Base-by-base conservation (phyloP, 306 rosid genomes). In the Boehmeria nivea region DNA sequence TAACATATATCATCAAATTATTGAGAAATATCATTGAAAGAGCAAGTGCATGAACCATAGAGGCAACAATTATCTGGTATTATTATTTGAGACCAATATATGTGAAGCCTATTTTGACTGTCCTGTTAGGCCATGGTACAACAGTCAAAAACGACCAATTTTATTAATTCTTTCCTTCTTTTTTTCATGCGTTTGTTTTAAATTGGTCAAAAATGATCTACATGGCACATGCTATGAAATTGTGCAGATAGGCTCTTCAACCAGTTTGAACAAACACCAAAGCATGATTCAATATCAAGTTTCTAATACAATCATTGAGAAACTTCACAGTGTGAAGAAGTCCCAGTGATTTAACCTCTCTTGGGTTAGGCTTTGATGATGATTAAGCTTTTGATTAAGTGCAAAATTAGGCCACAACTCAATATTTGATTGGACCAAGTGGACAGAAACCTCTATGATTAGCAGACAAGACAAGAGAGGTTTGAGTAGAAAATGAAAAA, bases 401-500 rank as follows among this genome's bases (percentile, higher is more conserved):
- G 9, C 1, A 31, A 4, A 3, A 0, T 40, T 8, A 40, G 45
- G 38, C 5, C 5, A 33, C 11, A 33, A 33, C 38, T 33, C 38
- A 33, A 33, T 11, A 24, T n/a, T n/a, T n/a, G n/a, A n/a, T n/a
- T n/a, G n/a, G n/a, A n/a, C n/a, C n/a, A n/a, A n/a, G n/a, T n/a
- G n/a, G n/a, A n/a, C 12, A 58, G 28, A 25, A 16, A 10, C 24
- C 39, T n/a, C 13, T 25, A 18, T 17, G 43, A 40, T 14, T 26
- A 46, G 15, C 14, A n/a, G 11, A 23, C 49, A 17, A 26, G 42
- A 47, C 43, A 33, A 45, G 34, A 38, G 0, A 17, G 31, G 27
- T 12, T 8, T 17, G 16, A 34, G 24, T 27, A 51, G 25, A 19
- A 66, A 67, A 49, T 63, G 84, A 82, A 57, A 72, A 51, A 64